phyloP scores from a whole-genome alignment of 306 rosid species.

The Crotalaria pallida region DNA sequence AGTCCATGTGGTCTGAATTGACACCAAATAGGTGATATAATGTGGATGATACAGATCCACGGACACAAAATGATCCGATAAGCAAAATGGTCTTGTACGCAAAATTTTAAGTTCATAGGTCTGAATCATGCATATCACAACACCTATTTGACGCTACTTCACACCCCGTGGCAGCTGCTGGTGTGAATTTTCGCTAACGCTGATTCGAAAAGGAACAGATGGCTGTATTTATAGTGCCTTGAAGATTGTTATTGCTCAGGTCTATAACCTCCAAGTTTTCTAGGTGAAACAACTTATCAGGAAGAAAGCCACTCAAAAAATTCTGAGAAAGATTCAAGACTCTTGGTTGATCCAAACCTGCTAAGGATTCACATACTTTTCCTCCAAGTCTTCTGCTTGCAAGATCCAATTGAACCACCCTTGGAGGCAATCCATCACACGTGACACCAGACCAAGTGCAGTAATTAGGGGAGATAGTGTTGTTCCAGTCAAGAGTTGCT shows the following conservation, averaged over 20 bases:
- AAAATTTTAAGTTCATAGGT: too few relatives aligned
- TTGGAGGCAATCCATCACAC: neutral
- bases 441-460: slow-evolving; percentile 33
- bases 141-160: too few relatives aligned
- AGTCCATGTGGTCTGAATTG: too few relatives aligned
- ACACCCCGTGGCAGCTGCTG: too few relatives aligned
- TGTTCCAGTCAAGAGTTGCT: slow-evolving; percentile 7
- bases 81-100: too few relatives aligned
- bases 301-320: slow-evolving; percentile 17
- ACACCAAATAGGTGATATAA: too few relatives aligned
- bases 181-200: too few relatives aligned
- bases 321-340: slow-evolving; percentile 24
- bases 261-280: slow-evolving; percentile 25
- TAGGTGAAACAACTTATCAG: slow-evolving; percentile 17
- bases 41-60: too few relatives aligned
- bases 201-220: neutral
- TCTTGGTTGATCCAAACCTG: slow-evolving; percentile 25
- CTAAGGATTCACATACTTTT: slow-evolving; percentile 17
- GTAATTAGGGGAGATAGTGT: neutral
- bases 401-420: slow-evolving; percentile 23
- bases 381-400: slow-evolving; percentile 17
- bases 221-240: neutral
- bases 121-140: too few relatives aligned
- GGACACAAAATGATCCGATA: too few relatives aligned
- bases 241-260: slow-evolving; percentile 15